phyloP scores from a whole-genome alignment of 2,329 filamentous ascomycete species.

The Ceratocystis albifundus region DNA sequence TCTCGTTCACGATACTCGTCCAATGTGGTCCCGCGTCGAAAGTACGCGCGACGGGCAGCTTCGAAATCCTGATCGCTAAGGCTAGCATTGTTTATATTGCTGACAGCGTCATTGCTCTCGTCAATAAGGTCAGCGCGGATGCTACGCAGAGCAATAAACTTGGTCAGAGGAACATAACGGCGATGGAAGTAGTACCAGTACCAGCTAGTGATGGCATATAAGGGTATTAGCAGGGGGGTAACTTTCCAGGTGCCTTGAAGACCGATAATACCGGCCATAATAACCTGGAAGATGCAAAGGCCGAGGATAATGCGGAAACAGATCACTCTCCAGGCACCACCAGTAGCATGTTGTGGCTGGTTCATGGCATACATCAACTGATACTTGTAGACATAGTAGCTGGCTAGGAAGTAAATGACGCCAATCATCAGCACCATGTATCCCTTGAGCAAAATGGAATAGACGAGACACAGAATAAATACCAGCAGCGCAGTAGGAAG shows the following conservation, averaged over 20 bases:
- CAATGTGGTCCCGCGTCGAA: constrained; percentile 50
- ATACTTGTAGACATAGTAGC: constrained; percentile 90
- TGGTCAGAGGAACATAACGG: constrained; percentile 78
- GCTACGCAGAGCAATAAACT: constrained; percentile 82
- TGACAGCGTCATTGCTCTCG: constrained; percentile 28
- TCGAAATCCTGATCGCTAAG: constrained; percentile 11
- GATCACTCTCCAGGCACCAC: constrained; percentile 91
- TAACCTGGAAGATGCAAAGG: constrained; percentile 76
- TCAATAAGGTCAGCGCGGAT: constrained; percentile 48
- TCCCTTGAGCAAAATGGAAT: constrained; percentile 72
- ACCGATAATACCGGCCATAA: constrained; percentile 78
- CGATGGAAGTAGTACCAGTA: constrained; percentile 71
- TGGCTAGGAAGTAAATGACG: constrained; percentile 68
- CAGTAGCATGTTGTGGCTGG: constrained; percentile 86
- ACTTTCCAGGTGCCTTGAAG: constrained; percentile 60
- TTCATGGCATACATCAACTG: constrained; percentile 98
- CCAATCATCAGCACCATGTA: constrained; percentile 75
- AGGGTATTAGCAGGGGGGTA: constrained; percentile 60
- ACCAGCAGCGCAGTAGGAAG: constrained; percentile 84
- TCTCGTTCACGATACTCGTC: constrained; percentile 64
- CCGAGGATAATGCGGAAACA: constrained; percentile 84
- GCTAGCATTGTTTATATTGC: constrained; percentile 1
- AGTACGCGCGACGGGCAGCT: constrained; percentile 31
- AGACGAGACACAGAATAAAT: constrained; percentile 91
- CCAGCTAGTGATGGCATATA: constrained; percentile 74